Evolutionary conservation across 2,329 filamentous ascomycete genomes (phyloP).

Genomic region (Fusarium sp.): DNA sequence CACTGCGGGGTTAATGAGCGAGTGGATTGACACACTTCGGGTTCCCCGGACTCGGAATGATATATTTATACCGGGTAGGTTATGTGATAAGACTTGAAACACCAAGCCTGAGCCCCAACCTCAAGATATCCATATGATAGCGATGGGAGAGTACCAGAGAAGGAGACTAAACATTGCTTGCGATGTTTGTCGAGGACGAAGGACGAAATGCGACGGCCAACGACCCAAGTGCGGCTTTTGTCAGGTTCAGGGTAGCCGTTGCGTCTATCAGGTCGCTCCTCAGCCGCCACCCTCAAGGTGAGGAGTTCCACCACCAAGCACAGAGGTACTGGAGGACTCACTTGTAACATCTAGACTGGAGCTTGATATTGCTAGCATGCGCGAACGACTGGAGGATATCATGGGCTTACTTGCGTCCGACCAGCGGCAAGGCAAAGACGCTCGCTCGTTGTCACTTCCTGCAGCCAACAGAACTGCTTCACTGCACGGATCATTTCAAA

Average conservation of each 20-base stretch:
- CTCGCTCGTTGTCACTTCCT: background rate
- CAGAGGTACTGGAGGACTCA: background rate
- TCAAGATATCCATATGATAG: background rate
- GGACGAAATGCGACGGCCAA: background rate
- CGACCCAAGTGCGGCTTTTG: background rate
- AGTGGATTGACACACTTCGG: background rate
- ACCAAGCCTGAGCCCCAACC: background rate
- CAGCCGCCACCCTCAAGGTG: background rate
- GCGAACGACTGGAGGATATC: slow-evolving; percentile 4
- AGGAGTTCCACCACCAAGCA: slow-evolving; percentile 41
- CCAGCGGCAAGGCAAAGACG: background rate
- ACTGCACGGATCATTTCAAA: background rate
- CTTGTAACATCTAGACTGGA: background rate
- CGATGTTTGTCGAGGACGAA: background rate
- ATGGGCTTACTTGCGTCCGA: background rate
- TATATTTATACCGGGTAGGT: background rate
- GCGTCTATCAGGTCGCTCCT: background rate
- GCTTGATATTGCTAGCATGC: background rate
- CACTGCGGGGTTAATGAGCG: background rate
- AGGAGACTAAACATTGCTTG: background rate
- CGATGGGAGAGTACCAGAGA: background rate
- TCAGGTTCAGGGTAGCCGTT: background rate
- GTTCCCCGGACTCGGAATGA: background rate
- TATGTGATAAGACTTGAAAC: background rate
- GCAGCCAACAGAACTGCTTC: background rate